Base-by-base conservation (phyloP, 2,329 filamentous ascomycete genomes). In the Chaetomium globosum region DNA sequence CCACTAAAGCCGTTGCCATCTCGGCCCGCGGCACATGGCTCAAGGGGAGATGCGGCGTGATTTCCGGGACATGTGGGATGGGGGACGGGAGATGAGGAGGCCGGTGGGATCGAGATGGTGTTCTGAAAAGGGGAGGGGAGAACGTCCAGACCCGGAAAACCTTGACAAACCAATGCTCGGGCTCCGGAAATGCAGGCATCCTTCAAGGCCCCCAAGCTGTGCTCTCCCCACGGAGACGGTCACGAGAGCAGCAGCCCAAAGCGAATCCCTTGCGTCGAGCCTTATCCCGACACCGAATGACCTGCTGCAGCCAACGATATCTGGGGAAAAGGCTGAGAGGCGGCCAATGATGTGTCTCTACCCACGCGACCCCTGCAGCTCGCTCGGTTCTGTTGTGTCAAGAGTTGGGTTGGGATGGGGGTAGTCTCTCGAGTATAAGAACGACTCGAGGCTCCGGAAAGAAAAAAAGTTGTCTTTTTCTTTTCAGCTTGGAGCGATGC, bases 331-430 rank as follows among this genome's bases (percentile, higher is more conserved):
- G 58, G 61, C 30, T 54, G 36, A 39, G 53, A 49, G 53, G 58
- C 57, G 58, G 13, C 63, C 65, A 65, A 67, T 63, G 59, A 43
- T 43, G 51, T 53, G 36, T 33, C 61, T 26, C 28, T 26, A 28
- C 65, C 63, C 65, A 56, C 65, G 59, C 56, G 51, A 56, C 51
- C 59, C 54, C 63, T 63, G 59, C 51, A 43, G 7, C 13, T 21
- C 43, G 30, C 33, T 21, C n/a, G 36, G 59, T 65, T 65, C 4
- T 31, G 61, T 58, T 58, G 13, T 67, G 65, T 67, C 63, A 67
- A 54, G 16, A 33, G 54, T 31, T 48, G 33, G 19, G 28, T 21
- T 23, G 13, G 55, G 57, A 59, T 60, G 63, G 65, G 65, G 65
- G 65, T 54, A 36, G 13, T 26, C 1, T 54, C 30, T n/a, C n/a